Conservation (phyloP, 1,284 basidiomycete species). For the Pyrrhoderma lamaoense region DNA sequence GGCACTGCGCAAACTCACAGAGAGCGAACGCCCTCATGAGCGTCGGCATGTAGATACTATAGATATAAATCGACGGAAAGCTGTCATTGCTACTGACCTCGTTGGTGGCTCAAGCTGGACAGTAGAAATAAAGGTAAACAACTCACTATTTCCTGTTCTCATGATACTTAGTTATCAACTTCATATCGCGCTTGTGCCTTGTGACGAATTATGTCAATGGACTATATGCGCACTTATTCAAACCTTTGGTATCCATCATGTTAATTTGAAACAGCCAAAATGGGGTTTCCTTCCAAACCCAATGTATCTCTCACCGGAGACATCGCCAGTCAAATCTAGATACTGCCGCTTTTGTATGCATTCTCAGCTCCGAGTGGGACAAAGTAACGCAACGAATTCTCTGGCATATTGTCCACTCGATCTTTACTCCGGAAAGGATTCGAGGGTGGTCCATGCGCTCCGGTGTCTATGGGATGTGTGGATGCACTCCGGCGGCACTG, state of each 20-base stretch:
- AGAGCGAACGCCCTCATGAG: conserved; percentile 45
- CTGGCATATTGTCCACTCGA: conserved; percentile 79
- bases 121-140: conserved; percentile 79
- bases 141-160: conserved; percentile 1
- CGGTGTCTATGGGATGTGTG: conserved; percentile 67
- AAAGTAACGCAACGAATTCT: conserved; percentile 35
- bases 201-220: background rate
- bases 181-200: background rate
- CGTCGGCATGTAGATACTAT: conserved; percentile 51
- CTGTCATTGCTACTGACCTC: conserved; percentile 68
- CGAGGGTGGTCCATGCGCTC: conserved; percentile 58
- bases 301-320: conserved; percentile 49
- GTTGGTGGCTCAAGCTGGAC: conserved; percentile 55
- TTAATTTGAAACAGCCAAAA: conserved; percentile 60
- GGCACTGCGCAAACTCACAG: conserved; percentile 38
- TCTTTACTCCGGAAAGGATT: conserved; percentile 64
- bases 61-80: conserved; percentile 47
- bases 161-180: background rate
- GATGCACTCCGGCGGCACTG: conserved; percentile 48
- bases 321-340: conserved; percentile 51
- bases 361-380: conserved; percentile 43
- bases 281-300: conserved; percentile 82
- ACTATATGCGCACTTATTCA: conserved; percentile 9
- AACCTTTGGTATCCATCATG: background rate
- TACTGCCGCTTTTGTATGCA: conserved; percentile 90